Conservation (phyloP, 208 protist species). For the Naegleria lovaniensis region DNA sequence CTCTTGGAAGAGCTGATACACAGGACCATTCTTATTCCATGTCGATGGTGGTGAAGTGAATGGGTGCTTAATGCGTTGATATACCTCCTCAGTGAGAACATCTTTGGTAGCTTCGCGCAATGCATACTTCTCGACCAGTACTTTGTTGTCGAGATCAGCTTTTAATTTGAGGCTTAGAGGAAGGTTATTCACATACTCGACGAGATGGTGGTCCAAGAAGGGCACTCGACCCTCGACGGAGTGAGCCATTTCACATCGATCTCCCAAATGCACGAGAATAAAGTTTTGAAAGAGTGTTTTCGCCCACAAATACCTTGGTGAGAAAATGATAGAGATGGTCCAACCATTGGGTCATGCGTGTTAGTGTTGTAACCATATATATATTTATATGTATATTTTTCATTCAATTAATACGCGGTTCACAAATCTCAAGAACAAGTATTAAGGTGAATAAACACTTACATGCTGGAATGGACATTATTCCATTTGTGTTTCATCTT, state of each 20-base stretch:
- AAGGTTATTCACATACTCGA: neutral
- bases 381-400: too few relatives aligned
- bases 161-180: neutral
- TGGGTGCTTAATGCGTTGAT: neutral
- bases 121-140: neutral
- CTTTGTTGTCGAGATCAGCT: neutral
- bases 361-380: too few relatives aligned
- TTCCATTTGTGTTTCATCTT: neutral
- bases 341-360: too few relatives aligned
- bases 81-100: neutral
- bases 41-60: neutral
- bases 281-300: slow-evolving; percentile 68
- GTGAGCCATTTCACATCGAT: slow-evolving; percentile 76
- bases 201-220: slow-evolving; percentile 62
- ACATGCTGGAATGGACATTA: neutral
- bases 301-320: slow-evolving; percentile 28
- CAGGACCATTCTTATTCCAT: neutral
- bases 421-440: too few relatives aligned
- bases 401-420: too few relatives aligned
- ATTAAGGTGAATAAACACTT: too few relatives aligned
- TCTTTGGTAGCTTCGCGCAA: neutral
- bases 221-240: slow-evolving; percentile 76
- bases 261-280: slow-evolving; percentile 57
- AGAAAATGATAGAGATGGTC: too few relatives aligned
- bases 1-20: neutral